Base-by-base conservation (phyloP, 202 grass and related monocot genomes). In the Bolboschoenoplectus hybrid region DNA sequence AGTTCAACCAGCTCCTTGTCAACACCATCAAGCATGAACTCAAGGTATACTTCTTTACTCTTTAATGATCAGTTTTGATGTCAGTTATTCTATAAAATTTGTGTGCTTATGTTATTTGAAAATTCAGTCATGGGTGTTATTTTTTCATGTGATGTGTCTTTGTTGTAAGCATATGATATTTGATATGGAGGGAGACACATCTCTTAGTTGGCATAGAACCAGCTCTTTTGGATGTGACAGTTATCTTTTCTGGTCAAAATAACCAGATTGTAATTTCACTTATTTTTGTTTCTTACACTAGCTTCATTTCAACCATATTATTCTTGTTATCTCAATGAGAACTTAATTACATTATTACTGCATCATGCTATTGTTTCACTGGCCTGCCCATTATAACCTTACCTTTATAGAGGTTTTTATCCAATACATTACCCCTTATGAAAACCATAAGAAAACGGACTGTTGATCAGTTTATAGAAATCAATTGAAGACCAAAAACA, bases 1-100 rank as follows among this genome's bases (percentile, higher is more conserved):
- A 97, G 74, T 93, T 97, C 85, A 93, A 97, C 77, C 77, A 87
- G 85, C 88, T 97, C 68, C 88, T 97, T 67, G 91, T 89, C 67
- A 81, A 82, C 38, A 88, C 89, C 51, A 81, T 91, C 80, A 89
- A 92, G 71, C 86, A 92, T 80, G 90, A 85, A 87, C 86, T 97
- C 63, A 88, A 88, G 90, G 94, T 94, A 49, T 3, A 10, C 3
- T 81, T 79, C 71, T 86, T 70, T 50, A 60, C 84, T 79, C 65
- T 73, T 70, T 50, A 52, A 66, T 71, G 34, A 7, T 9, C n/a
- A 57, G 63, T 86, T 76, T 55, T 7, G 20, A 74, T 74, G 71
- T 51, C 20, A 74, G 46, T 74, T 77, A 38, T 38, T 47, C 74
- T 77, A 38, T 39, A 55, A 57, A 17, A 0, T 36, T 17, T 56